Evolutionary conservation across 2,329 filamentous ascomycete species (phyloP), one percentile per base, ranked within the genome.

Genomic region (Amesomyces nigricolor): DNA sequence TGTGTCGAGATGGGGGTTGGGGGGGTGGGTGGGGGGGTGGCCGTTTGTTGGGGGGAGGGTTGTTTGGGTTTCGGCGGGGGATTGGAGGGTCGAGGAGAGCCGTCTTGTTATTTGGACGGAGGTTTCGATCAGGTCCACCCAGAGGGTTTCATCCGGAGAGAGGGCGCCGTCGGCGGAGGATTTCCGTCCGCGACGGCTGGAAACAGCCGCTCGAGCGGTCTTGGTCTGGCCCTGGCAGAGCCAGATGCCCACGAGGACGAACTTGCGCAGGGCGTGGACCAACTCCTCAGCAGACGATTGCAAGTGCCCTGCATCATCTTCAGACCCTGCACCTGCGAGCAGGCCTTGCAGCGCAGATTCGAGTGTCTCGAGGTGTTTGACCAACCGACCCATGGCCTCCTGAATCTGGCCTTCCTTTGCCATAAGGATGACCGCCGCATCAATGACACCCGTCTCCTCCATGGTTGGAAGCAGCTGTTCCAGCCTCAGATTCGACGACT

Each of bases 171-270:
- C 69, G 1, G 70, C 62, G 5, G 70, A 63, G 3, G 70, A 64
- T 53, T 80, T 78, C 57, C 70, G 81, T 70, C 70, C 81, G 61
- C 83, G 75, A 48, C 81, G 71, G 4, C 80, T 71, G 17, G 72
- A 69, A 61, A 70, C 75, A 51, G 68, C 64, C 57, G 72, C 71
- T 56, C 74, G 78, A 5, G 75, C 71, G 0, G 79, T 80, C 65
- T 87, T 88, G 47, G 83, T 89, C 67, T 96, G 90, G 1, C 87
- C 84, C 70, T 95, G 89, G 64, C 94, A 97, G 11, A 99, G 76
- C 94, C 94, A 99, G 49, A 95, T 92, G 13, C 95, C 94, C 1
- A 99, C 89, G 61, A 91, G 86, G 1, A 87, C 84, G 71, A 96
- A 97, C 68, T 95, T 96, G 58, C 95, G 86, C 16, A 99, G 74